Conservation (phyloP, 139 green algal genomes). For the Chlorella vulgaris region DNA sequence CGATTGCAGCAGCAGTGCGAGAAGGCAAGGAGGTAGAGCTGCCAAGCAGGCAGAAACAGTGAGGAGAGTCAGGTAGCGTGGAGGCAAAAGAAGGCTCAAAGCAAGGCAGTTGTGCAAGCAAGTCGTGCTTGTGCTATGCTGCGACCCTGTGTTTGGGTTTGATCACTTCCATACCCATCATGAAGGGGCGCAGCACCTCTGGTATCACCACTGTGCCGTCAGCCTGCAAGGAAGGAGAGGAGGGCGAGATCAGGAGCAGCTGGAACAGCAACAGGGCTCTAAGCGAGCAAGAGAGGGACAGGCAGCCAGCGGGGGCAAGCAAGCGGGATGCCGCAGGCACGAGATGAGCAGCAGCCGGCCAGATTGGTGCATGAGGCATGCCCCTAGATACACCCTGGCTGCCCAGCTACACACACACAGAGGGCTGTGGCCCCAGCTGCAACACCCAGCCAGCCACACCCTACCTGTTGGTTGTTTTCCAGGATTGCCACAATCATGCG, state of each 20-base stretch:
- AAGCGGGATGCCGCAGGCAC: not conserved
- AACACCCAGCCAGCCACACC: not conserved
- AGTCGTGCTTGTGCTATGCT: too few relatives aligned
- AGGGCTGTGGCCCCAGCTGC: too few relatives aligned
- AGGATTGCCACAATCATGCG: conserved; percentile 97
- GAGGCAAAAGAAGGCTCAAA: not conserved
- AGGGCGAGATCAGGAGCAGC: not conserved
- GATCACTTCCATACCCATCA: conserved; percentile 91
- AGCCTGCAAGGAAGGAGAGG: conserved; percentile 46
- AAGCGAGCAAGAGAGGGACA: not conserved
- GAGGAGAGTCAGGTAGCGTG: not conserved
- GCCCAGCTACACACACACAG: too few relatives aligned
- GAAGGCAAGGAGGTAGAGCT: not conserved
- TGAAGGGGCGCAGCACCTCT: conserved; percentile 83
- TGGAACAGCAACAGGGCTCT: not conserved
- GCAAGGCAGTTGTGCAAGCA: too few relatives aligned
- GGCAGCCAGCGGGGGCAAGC: not conserved
- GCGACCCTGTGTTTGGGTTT: conserved; percentile 1
- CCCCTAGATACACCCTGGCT: too few relatives aligned
- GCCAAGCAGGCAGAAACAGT: not conserved
- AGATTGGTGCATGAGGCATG: too few relatives aligned
- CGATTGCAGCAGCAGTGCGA: not conserved
- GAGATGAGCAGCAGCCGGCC: too few relatives aligned
- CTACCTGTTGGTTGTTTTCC: conserved; percentile 92
- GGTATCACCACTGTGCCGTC: conserved; percentile 93